Evolutionary conservation across 805 yeast genomes (phyloP).

Genomic region (Saturnispora dispora): DNA sequence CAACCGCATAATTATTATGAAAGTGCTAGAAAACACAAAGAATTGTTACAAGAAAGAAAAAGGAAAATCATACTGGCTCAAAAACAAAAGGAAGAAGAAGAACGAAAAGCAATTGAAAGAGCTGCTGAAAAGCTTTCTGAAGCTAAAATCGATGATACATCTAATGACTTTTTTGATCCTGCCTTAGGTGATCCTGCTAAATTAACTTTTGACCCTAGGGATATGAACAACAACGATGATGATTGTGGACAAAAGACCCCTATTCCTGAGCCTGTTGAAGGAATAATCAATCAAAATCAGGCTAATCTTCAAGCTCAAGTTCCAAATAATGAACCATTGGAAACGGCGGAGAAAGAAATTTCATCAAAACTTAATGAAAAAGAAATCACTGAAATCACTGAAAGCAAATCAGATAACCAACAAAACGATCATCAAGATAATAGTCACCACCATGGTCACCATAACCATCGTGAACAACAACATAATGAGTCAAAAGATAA

Average conservation of each 20-base stretch:
- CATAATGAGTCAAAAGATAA: slow-evolving; percentile 6
- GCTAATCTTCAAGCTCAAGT: not conserved
- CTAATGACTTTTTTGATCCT: slow-evolving; percentile 6
- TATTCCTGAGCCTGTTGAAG: not conserved
- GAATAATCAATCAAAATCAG: not conserved
- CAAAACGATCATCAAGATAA: slow-evolving; percentile 27
- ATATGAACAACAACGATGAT: not conserved
- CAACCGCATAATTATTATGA: slow-evolving; percentile 65
- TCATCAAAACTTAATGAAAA: not conserved
- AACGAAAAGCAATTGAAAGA: slow-evolving; percentile 5
- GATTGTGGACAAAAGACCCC: not conserved
- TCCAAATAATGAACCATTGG: not conserved
- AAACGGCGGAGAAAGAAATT: not conserved
- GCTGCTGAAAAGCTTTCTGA: slow-evolving; percentile 8
- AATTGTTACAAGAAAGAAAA: slow-evolving; percentile 49
- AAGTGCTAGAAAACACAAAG: slow-evolving; percentile 65
- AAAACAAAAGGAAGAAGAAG: slow-evolving; percentile 16
- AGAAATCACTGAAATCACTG: not conserved
- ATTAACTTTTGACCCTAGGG: slow-evolving; percentile 17
- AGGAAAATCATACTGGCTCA: slow-evolving; percentile 33
- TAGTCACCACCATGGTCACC: slow-evolving; percentile 17
- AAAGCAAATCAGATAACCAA: slow-evolving; percentile 13
- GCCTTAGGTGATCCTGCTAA: slow-evolving; percentile 22
- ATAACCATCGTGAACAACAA: slow-evolving; percentile 27
- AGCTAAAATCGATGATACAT: slow-evolving; percentile 3